These are phyloP conservation scores for Trypanosoma mega DNA, from an alignment of 208 protist species.

Conservation along the genomic window DNA sequence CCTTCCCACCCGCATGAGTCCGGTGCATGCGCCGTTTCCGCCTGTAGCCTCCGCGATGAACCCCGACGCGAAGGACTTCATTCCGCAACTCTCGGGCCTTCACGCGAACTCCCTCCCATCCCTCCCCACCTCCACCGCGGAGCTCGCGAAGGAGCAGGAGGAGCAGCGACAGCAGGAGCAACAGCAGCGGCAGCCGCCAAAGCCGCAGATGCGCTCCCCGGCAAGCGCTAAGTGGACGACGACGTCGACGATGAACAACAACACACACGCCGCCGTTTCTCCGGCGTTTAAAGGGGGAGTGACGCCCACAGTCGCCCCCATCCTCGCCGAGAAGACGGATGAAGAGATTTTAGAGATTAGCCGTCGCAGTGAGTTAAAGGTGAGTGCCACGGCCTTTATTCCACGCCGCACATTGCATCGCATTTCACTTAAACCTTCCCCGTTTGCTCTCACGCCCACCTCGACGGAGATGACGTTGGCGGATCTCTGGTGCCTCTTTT, in stretches of 20 bases:
- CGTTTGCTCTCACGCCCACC: constrained; percentile 50
- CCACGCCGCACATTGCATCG: constrained; percentile 69
- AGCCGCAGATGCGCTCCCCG: neutral
- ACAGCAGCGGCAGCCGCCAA: no score
- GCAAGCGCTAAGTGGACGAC: constrained; percentile 2
- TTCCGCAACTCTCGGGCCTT: constrained; percentile 28
- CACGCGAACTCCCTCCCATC: constrained; percentile 28
- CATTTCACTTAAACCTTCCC: constrained; percentile 58
- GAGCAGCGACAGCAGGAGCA: constrained; percentile 5
- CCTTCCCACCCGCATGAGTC: constrained; percentile 72
- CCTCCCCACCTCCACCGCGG: constrained; percentile 69
- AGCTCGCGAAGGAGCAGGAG: constrained; percentile 37
- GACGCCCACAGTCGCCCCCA: constrained; percentile 24
- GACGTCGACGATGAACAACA: constrained; percentile 12
- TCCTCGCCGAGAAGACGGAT: constrained; percentile 42
- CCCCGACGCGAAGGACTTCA: constrained; percentile 69
- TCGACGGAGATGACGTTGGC: constrained; percentile 63
- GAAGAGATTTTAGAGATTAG: constrained; percentile 63
- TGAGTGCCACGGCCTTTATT: constrained; percentile 51
- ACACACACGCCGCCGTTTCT: constrained; percentile 7
- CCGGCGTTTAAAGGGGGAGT: constrained; percentile 12
- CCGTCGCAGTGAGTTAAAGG: constrained; percentile 51
- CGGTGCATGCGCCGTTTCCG: constrained; percentile 34
- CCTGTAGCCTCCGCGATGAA: constrained; percentile 52
- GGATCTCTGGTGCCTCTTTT: constrained; percentile 84